Base-by-base conservation (phyloP, 805 yeast species). In the Zygoascus bituminiphila region DNA sequence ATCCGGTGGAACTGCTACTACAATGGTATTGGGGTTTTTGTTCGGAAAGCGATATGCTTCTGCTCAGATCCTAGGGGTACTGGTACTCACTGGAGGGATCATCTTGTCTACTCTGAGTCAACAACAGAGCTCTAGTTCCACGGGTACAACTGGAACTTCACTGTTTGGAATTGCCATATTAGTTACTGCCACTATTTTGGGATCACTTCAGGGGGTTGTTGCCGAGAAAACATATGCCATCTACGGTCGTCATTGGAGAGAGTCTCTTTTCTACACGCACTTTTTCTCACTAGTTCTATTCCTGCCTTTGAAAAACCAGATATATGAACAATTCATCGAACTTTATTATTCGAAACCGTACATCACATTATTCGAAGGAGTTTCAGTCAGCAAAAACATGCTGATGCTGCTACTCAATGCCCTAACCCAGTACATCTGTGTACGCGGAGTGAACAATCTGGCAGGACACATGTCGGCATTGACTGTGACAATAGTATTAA, bases 201-300 rank as follows among this genome's bases (percentile, higher is more conserved):
- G 75, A 10, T 77, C 86, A 0, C 55, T 79, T n/a, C 69, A 78
- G 66, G 82, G 84, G 1, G 68, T 81, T 17, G 72, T 75, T 58
- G 73, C 73, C 38, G 88, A 83, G 56, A 62, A 61, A 44, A 71
- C 81, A 0, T 75, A 68, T 55, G 60, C 60, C 12, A 55, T 54
- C 19, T 77, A 79, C 57, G 84, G 84, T 5, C 70, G 70, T 47
- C 73, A 74, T 46, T 83, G 89, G 89, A 67, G 73, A 48, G 88
- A 83, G 55, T 71, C 75, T 31, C 60, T 84, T 41, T 83, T 84
- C 57, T 82, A 77, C 62, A 70, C 76, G 14, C 85, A 81, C 57
- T 57, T 75, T 5, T 65, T 78, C 37, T 76, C 79, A 0, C 55
- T 83, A 9, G 82, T 85, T 0, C 57, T 80, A 9, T 77, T 81